Evolutionary conservation across 2,329 filamentous ascomycete genomes (phyloP), one percentile per base, ranked within the genome.

Genomic region (Dendrostoma leiphaemia): DNA sequence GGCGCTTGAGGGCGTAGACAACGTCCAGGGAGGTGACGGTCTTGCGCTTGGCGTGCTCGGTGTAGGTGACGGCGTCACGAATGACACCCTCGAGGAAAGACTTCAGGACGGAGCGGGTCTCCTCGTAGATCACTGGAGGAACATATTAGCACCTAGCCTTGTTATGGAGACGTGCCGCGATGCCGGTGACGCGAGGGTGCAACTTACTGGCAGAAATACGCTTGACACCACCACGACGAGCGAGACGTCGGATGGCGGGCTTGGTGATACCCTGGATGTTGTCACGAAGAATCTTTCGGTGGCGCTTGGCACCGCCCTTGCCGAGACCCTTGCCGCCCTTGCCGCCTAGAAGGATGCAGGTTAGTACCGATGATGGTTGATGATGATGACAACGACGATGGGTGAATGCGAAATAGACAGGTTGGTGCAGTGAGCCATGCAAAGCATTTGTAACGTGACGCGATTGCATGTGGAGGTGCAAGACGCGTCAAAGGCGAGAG

Each of bases 191-290:
- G 31, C 32, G 15, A 5, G 44, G 26, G 9, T 17, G 29, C 28
- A 55, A 79, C 82, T 74, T 84, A 90, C 86, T 95, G 74, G 92
- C 92, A 70, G 91, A 96, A 71, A 97, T 97, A 96, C 92, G 92
- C 90, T 97, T 97, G 84, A 97, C 92, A 92, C 92, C 92, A 78
- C 92, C 92, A 94, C 92, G 91, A 80, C 92, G 92, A 64, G 92
- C 92, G 74, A 97, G 91, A 95, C 92, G 92, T 71, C 92, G 89
- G 79, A 97, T 97, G 69, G 92, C 92, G 69, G 92, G 92, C 89
- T 97, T 97, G 72, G 92, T 97, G 74, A 97, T 97, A 80, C 92
- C 92, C 82, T 97, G 92, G 73, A 97, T 97, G 89, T 96, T 97
- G 89, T 96, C 92, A 79, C 92, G 91, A 77, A 97, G 85, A 83